Base-by-base conservation (phyloP, 2,329 filamentous ascomycete species). In the Ceratocystis cubensis region DNA sequence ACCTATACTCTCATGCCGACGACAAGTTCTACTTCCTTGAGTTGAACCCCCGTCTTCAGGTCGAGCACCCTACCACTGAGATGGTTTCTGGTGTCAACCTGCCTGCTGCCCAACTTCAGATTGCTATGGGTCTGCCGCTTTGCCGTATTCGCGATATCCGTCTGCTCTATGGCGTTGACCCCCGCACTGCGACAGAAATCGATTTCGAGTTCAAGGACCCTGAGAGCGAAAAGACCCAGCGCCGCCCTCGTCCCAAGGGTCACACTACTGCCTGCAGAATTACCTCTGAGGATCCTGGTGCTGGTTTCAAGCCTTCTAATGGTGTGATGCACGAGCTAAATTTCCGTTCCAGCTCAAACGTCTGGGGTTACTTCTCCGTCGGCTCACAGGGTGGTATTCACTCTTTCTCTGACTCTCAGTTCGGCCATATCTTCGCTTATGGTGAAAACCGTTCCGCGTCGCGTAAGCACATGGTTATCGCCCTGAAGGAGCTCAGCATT, bases 11-110 rank as follows among this genome's bases (percentile, higher is more conserved):
- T 53, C 91, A 99, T 77, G 81, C 91, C 20, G 94, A 99, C 72
- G 91, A 97, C 82, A 94, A 96, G 78, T 99, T 99, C 81, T 99
- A 97, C 84, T 99, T 99, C 81, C 81, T 99, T 70, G 94, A 99
- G 79, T 80, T 99, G 74, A 99, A 99, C 81, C 94, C 94, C 63
- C 91, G 94, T 90, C 88, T 99, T 66, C 94, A 99, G 80, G 94
- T 99, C 78, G 94, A 99, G 84, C 94, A 99, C 80, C 94, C 94
- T 59, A 99, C 93, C 65, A 99, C 94, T 33, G 94, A 99, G 77
- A 99, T 99, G 94, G 94, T 99, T 70, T 95, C 88, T 73, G 94
- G 95, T 75, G 94, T 99, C 75, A 96, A 97, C 78, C 78, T 99
- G 75, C 94, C 94, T 63, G 94, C 95, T 70, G 94, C 94, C 65